phyloP scores from a whole-genome alignment of 2,329 filamentous ascomycete species.

The Penicillium italicum region DNA sequence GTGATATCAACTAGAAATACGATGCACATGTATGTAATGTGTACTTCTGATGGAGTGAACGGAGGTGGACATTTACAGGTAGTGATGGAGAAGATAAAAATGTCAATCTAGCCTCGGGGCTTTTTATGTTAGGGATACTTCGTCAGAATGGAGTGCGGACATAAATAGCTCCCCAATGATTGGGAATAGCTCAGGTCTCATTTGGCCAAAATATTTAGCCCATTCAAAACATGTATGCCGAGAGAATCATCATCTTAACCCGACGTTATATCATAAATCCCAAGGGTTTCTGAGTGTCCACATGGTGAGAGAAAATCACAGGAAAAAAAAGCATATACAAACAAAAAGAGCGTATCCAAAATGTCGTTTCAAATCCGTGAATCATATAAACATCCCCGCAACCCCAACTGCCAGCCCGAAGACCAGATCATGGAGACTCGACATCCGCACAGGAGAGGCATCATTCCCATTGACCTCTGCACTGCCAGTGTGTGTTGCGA shows the following conservation, averaged over 20 bases:
- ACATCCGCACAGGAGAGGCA: constrained; percentile 29
- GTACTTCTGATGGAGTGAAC: no score
- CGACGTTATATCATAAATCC: not conserved
- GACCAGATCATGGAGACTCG: constrained; percentile 42
- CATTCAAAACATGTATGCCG: not conserved
- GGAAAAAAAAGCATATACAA: constrained; percentile 8
- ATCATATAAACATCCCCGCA: constrained; percentile 44
- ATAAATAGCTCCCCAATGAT: constrained; percentile 5
- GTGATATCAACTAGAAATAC: no score
- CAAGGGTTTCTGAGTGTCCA: not conserved
- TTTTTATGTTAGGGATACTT: constrained; percentile 10
- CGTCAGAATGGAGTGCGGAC: constrained; percentile 19
- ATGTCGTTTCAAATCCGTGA: constrained; percentile 8
- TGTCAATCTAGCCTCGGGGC: not conserved
- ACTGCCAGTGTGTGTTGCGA: constrained; percentile 30
- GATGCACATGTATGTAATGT: no score
- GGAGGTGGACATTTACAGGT: not conserved
- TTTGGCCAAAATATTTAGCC: not conserved
- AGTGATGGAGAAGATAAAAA: not conserved
- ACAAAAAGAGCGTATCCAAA: constrained; percentile 1
- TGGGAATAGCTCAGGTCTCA: not conserved
- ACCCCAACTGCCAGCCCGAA: constrained; percentile 45
- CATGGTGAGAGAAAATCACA: constrained; percentile 3
- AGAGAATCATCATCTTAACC: no score
- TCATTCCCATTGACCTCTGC: constrained; percentile 26